phyloP scores from a whole-genome alignment of 148 eudicot species.

The Beta vulgaris region DNA sequence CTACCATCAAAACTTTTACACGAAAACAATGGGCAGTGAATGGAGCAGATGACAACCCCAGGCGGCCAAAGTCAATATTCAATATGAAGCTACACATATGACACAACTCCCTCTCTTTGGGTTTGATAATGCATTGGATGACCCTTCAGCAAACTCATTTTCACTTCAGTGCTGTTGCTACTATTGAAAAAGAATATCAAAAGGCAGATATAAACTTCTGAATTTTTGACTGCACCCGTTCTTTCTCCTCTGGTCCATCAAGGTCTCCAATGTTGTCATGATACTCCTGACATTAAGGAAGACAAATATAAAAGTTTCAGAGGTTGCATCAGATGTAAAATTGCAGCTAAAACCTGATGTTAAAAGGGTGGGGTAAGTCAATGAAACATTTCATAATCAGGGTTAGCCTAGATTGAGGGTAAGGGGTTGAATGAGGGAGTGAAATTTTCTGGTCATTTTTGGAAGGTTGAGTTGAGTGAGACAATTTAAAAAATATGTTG shows the following conservation, averaged over 20 bases:
- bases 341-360: no score
- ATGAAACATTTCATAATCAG: neutral
- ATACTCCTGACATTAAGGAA: slow-evolving; percentile 55
- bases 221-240: slow-evolving; percentile 77
- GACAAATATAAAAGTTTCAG: neutral
- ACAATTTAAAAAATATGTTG: neutral
- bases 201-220: slow-evolving; percentile 70
- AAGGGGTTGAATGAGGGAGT: neutral
- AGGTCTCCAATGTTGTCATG: slow-evolving; percentile 94
- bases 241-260: slow-evolving; percentile 99
- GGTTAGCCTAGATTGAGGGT: neutral
- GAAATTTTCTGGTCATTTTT: neutral
- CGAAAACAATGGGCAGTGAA: neutral
- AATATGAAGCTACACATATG: neutral
- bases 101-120: neutral
- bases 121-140: neutral
- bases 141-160: neutral
- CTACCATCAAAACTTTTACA: neutral
- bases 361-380: no score
- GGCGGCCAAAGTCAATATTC: neutral
- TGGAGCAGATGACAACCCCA: neutral
- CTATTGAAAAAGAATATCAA: slow-evolving; percentile 18
- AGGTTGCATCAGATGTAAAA: neutral
- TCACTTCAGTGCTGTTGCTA: no score
- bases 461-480: neutral